Evolutionary conservation across 306 rosid genomes (phyloP), one percentile per base, ranked within the genome.

Genomic region (Sicyos baderoa): DNA sequence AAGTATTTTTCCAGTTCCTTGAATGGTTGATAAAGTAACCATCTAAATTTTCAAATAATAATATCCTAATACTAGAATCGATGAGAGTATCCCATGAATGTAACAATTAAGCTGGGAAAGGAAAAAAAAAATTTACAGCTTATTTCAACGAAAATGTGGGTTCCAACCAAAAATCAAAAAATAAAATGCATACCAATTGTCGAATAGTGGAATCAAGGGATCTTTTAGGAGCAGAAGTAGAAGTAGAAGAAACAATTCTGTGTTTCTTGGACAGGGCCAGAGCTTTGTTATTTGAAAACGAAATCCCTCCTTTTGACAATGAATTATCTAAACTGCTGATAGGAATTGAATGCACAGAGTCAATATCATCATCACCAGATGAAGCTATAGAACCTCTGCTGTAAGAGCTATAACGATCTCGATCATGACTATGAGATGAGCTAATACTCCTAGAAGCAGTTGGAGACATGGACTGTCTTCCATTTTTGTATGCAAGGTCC

Each of bases 341-440:
- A 71, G 83, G 84, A 67, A 79, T 75, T 73, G 96, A 87, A 51
- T 84, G 96, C 40, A 89, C 73, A 54, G 94, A 84, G 81, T 87
- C 94, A 22, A 81, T n/a, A 81, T 89, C 96, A 71, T 87, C 94
- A 66, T 89, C 94, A 56, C 84, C 94, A 48, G 94, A 89, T 77
- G 94, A 89, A 40, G 82, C 94, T 8, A 85, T 61, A 54, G 96
- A 89, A 79, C 86, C 91, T 87, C 83, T 84, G 86, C 94, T 85
- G 78, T 80, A 84, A 68, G 88, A 84, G 74, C 96, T 89, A 74
- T 82, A 81, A 55, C 79, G 84, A 58, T 87, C 96, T 72, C 86
- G 83, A 62, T 89, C 96, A 72, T 87, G 94, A 84, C 94, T 87
- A 44, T 76, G 81, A 53, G 86, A 73, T 68, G 94, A 89, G 76